Base-by-base conservation (phyloP, 306 rosid genomes). In the Prunus kanzakura region DNA sequence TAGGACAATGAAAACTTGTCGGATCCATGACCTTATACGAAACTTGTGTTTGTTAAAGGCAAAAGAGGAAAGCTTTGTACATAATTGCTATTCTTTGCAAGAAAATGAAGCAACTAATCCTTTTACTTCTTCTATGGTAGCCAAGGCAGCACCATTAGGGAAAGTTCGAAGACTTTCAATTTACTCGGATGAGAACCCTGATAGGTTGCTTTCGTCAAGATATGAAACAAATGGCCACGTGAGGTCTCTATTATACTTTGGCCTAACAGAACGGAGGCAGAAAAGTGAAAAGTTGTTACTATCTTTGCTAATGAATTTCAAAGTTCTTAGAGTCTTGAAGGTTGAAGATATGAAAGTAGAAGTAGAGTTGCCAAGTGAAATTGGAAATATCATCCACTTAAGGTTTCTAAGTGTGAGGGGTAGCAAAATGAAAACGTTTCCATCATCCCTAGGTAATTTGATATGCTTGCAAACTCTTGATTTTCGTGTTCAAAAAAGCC, bases 91-190 rank as follows among this genome's bases (percentile, higher is more conserved):
- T 47, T 11, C 11, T 3, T 23, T 16, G 8, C 18, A 15, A 13
- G 56, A 15, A 51, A 51, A 51, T 5, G 4, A 30, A 2, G 6
- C 54, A 22, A 57, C 3, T 2, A 16, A 32, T 54, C 14, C 35
- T 11, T 4, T 12, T 12, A 3, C 27, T 35, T 38, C 30, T 9
- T 19, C 25, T 3, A 66, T 13, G 18, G 56, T 51, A 12, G 18
- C 56, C 56, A 15, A 51, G 56, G n/a, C 22, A 63, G 38, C 67
- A 63, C 46, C 46, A 13, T 25, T 7, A 43, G 45, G 38, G 69
- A 74, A 56, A 64, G 73, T 86, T 71, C 87, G 90, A 18, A 81
- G 89, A 49, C 83, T 89, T 50, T 81, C 86, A 54, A 12, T 86
- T 18, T 84, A 67, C 60, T 72, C 82, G 66, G 81, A 76, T 65